phyloP scores from a whole-genome alignment of 2,329 filamentous ascomycete genomes.

The Calonectria pteridis region DNA sequence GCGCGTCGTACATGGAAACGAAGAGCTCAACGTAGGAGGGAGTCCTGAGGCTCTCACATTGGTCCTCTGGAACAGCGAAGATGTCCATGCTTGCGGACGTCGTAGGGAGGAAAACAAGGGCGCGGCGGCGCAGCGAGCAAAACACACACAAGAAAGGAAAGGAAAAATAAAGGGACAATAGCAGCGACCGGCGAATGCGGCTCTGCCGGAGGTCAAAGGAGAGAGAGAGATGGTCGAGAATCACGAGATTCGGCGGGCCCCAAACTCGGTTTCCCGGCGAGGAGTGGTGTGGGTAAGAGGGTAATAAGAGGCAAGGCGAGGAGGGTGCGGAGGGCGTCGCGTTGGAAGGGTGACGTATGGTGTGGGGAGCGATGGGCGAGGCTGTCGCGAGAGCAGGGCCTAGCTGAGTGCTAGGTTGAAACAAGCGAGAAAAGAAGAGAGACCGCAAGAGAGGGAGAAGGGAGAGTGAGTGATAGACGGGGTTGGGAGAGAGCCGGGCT shows the following conservation, averaged over 20 bases:
- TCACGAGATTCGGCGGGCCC: conserved; percentile 40
- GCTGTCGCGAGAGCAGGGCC: conserved; percentile 38
- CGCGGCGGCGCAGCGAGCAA: background rate
- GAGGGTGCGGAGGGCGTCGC: conserved; percentile 29
- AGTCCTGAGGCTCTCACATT: conserved; percentile 65
- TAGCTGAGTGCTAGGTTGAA: background rate
- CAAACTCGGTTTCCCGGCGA: conserved; percentile 10
- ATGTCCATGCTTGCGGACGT: conserved; percentile 41
- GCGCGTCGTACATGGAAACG: conserved; percentile 64
- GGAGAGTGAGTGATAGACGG: too few species aligned
- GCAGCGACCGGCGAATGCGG: conserved; percentile 19
- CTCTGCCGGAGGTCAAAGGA: conserved; percentile 26
- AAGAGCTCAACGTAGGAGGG: conserved; percentile 68
- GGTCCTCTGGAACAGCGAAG: conserved; percentile 38
- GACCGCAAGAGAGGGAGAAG: conserved; percentile 3
- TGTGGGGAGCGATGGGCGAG: conserved; percentile 39
- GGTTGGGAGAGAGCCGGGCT: background rate
- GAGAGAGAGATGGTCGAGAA: conserved; percentile 31
- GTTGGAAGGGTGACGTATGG: conserved; percentile 44
- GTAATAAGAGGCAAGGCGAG: conserved; percentile 25
- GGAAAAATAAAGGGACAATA: background rate
- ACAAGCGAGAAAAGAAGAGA: background rate
- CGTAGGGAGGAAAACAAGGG: background rate
- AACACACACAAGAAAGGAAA: background rate
- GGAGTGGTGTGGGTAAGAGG: conserved; percentile 17